Evolutionary conservation across 2,329 filamentous ascomycete genomes (phyloP).

Genomic region (Sclerotinia sclerotiorum): DNA sequence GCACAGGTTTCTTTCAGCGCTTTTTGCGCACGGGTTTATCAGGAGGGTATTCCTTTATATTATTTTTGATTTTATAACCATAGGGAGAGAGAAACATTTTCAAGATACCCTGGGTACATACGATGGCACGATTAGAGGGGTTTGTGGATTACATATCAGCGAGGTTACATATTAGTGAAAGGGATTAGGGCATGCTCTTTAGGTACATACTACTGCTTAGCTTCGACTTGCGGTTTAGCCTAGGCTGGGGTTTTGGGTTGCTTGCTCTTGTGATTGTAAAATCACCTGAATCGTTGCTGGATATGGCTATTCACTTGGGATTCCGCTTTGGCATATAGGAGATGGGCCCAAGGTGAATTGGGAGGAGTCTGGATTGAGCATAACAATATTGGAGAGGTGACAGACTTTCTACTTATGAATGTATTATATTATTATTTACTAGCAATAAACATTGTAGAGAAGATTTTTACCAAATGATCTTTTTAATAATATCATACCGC

Average conservation of each 20-base stretch:
- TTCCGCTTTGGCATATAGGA: constrained; percentile 21
- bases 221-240: constrained; percentile 20
- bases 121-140: constrained; percentile 24
- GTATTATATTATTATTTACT: constrained; percentile 18
- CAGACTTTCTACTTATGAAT: constrained; percentile 12
- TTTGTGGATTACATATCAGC: constrained; percentile 22
- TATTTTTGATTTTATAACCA: constrained; percentile 17
- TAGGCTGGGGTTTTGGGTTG: constrained; percentile 13
- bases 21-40: constrained; percentile 9
- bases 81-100: constrained; percentile 18
- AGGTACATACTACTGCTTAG: constrained; percentile 22
- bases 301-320: constrained; percentile 22
- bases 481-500: background rate
- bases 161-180: constrained; percentile 19
- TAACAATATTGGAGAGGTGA: background rate
- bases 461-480: background rate
- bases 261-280: background rate
- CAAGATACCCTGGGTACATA: constrained; percentile 24
- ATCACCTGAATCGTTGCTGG: constrained; percentile 20
- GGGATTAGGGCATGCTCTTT: constrained; percentile 12
- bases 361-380: constrained; percentile 10
- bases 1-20: constrained; percentile 6
- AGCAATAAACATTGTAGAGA: background rate
- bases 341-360: constrained; percentile 8
- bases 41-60: constrained; percentile 6